phyloP scores from a whole-genome alignment of 257 asterid genomes.

The Apocynum venetum region DNA sequence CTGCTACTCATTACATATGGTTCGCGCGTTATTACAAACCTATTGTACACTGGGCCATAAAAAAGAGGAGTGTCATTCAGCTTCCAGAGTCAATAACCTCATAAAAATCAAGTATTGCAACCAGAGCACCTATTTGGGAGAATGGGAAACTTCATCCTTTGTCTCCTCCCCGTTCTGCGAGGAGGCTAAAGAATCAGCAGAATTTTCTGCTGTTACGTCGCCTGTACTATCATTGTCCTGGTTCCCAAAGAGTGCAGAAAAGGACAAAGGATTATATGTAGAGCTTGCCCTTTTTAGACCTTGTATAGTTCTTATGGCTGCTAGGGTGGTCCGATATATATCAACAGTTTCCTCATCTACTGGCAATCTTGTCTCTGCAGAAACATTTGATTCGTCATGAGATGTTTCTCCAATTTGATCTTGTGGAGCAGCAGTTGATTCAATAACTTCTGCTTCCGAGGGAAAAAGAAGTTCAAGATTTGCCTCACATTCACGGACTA shows the following conservation, averaged over 20 bases:
- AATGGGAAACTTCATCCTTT: constrained; percentile 24
- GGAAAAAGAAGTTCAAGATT: constrained; percentile 77
- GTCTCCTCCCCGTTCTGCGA: constrained; percentile 40
- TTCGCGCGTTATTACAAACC: background rate
- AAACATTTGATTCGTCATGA: constrained; percentile 22
- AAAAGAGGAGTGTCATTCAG: constrained; percentile 3
- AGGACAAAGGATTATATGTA: constrained; percentile 62
- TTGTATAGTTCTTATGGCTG: constrained; percentile 69
- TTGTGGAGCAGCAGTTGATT: constrained; percentile 36
- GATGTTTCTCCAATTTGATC: constrained; percentile 18
- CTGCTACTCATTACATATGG: constrained; percentile 1
- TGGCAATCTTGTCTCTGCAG: constrained; percentile 26
- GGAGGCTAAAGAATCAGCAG: constrained; percentile 36
- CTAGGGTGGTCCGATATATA: constrained; percentile 62
- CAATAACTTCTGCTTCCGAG: constrained; percentile 64
- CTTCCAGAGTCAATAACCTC: background rate
- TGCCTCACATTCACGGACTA: constrained; percentile 79
- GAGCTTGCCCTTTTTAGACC: constrained; percentile 68
- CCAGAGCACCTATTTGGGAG: constrained; percentile 27
- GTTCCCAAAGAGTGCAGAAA: constrained; percentile 52
- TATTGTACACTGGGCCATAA: background rate
- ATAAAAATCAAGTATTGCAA: background rate
- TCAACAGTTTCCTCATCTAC: constrained; percentile 58
- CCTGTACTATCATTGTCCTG: constrained; percentile 45
- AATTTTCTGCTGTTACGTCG: constrained; percentile 56